Conservation (phyloP, 2,329 filamentous ascomycete genomes). For the Camptophora hylomeconis region DNA sequence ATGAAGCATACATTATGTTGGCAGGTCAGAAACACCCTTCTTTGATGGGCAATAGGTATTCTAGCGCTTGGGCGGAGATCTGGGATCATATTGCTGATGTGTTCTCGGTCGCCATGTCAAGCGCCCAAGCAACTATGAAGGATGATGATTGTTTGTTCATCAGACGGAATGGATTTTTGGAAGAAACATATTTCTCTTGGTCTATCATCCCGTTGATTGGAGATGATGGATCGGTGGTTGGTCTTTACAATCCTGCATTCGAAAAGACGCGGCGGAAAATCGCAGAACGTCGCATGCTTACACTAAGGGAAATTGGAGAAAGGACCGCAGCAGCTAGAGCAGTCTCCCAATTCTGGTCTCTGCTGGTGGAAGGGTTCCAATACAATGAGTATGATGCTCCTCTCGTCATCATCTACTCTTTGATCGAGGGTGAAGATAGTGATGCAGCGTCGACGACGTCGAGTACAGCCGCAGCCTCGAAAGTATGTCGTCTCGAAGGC, state of each 20-base stretch:
- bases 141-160: conserved; percentile 69
- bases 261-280: conserved; percentile 70
- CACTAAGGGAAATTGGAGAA: conserved; percentile 64
- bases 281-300: conserved; percentile 67
- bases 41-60: conserved; percentile 62
- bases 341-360: conserved; percentile 59
- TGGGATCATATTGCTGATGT: conserved; percentile 58
- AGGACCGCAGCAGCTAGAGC: conserved; percentile 59
- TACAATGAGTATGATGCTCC: conserved; percentile 65
- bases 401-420: conserved; percentile 65
- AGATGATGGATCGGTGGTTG: conserved; percentile 58
- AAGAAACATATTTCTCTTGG: conserved; percentile 77
- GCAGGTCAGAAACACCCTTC: conserved; percentile 64
- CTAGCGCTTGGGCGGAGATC: conserved; percentile 58
- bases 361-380: conserved; percentile 55
- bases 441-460: conserved; percentile 61
- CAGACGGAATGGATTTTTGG: conserved; percentile 49
- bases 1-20: conserved; percentile 56
- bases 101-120: conserved; percentile 53
- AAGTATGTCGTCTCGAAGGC: conserved; percentile 58
- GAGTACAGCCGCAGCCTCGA: conserved; percentile 47
- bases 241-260: conserved; percentile 67
- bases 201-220: conserved; percentile 62
- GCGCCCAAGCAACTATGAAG: conserved; percentile 71
- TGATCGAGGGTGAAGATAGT: conserved; percentile 56